These are phyloP conservation scores for Hyaloscypha finlandica DNA, from an alignment of 495 filamentous ascomycete genomes.

Conservation along the genomic window DNA sequence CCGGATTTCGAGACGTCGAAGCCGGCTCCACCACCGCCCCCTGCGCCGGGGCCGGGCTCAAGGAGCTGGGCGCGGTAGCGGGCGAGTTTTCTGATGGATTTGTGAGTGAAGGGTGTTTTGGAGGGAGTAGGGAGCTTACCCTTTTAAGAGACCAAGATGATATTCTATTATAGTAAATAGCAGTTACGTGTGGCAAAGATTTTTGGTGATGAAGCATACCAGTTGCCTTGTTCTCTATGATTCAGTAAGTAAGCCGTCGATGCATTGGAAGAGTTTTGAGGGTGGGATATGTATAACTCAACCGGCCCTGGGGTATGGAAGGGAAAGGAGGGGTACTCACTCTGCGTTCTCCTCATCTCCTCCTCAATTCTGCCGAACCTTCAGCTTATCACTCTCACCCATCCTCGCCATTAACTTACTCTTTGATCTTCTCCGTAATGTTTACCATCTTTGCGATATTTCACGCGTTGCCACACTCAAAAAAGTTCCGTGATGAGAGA, in stretches of 20 bases:
- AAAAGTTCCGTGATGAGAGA: conserved; percentile 6
- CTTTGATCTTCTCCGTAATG: conserved; percentile 99
- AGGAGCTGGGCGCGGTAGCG: conserved; percentile 93
- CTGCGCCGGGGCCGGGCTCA: conserved; percentile 82
- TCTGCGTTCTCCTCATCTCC: conserved; percentile 99
- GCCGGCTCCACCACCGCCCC: conserved; percentile 71
- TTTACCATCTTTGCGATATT: conserved; percentile 85
- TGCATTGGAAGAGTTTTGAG: background rate
- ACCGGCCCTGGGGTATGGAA: conserved; percentile 31
- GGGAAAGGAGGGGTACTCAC: conserved; percentile 49
- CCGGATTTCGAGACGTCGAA: conserved; percentile 98
- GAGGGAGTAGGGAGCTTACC: conserved; percentile 52
- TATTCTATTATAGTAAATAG: conserved; percentile 63
- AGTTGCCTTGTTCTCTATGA: conserved; percentile 95
- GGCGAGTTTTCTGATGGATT: conserved; percentile 77
- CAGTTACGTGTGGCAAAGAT: conserved; percentile 4
- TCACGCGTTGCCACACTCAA: background rate
- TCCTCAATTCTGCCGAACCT: conserved; percentile 81
- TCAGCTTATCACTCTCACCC: conserved; percentile 13
- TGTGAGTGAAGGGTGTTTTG: conserved; percentile 28
- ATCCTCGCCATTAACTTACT: conserved; percentile 55
- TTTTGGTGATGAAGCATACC: conserved; percentile 53
- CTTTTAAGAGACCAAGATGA: conserved; percentile 96
- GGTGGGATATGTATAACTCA: background rate
- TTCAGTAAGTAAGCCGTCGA: conserved; percentile 2